Evolutionary conservation across 148 eudicot genomes (phyloP), one percentile per base, ranked within the genome.

Genomic region (Rhododendron griersonianum): DNA sequence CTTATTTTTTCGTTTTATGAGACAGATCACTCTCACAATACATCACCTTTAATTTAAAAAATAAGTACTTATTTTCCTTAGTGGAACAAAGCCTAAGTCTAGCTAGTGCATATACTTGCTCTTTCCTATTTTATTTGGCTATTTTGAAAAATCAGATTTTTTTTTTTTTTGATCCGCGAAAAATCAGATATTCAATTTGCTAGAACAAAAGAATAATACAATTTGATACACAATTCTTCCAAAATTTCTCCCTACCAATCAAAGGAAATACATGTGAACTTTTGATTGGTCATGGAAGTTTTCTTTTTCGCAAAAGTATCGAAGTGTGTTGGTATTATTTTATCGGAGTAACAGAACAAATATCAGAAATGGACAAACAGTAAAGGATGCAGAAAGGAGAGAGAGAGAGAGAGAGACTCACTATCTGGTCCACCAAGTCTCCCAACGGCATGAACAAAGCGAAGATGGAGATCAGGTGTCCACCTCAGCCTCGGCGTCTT

Each of bases 391-490:
- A 51, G 18, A 51, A 3, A 51, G 57, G 1, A 2, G 5, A 23
- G 69, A 61, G 69, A 23, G 69, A 63, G 73, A 67, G 33, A 67
- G 35, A 67, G 75, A 69, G 23, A 91, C 96, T 91, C 59, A 95
- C 98, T 92, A 15, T 94, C 98, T 90, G 91, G 96, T 44, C 98
- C 98, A 77, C 98, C 98, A 80, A 95, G 93, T 80, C 93, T 94
- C 82, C 94, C 95, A 35, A 95, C 95, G 7, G 96, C 96, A 37
- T 93, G 93, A 84, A 93, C 86, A 81, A 95, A 95, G 37, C 96
- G 89, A 83, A 90, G 95, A 85, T 95, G 98, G 47, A 95, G 96
- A 87, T 95, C 98, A n/a, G 95, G 93, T 0, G 98, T 95, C 98
- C 98, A 95, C 48, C 98, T 91, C 33, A 95, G 94, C 87, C 98